Conservation (phyloP, 2,329 filamentous ascomycete genomes). For the Setomelanomma holmii region DNA sequence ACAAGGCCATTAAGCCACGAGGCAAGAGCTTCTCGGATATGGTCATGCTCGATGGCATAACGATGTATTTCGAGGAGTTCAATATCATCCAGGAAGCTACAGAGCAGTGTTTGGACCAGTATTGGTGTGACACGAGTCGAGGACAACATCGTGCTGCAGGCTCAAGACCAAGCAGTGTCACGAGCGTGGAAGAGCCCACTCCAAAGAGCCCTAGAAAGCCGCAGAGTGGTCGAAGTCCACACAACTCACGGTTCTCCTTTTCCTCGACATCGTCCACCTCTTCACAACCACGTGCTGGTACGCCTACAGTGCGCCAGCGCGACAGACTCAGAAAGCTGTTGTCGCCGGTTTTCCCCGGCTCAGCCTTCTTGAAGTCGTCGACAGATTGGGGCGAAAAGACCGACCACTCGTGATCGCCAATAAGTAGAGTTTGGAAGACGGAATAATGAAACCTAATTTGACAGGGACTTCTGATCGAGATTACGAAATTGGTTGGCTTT, state of each 20-base stretch:
- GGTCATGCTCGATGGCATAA: constrained; percentile 47
- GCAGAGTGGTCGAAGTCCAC: constrained; percentile 9
- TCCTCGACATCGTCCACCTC: constrained; percentile 30
- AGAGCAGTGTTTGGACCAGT: constrained; percentile 40
- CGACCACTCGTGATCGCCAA: constrained; percentile 15
- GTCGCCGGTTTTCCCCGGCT: constrained; percentile 27
- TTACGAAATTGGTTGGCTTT: constrained; percentile 6
- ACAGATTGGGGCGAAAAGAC: constrained; percentile 16
- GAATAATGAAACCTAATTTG: constrained; percentile 23
- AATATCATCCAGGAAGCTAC: constrained; percentile 41
- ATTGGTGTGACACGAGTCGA: constrained; percentile 32
- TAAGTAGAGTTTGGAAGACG: constrained; percentile 10
- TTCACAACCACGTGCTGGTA: constrained; percentile 14
- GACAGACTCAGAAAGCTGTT: constrained; percentile 31
- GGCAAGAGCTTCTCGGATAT: constrained; percentile 32
- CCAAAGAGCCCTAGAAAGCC: constrained; percentile 8
- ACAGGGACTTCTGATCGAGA: constrained; percentile 12
- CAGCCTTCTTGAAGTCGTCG: constrained; percentile 19
- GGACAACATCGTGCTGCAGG: background rate
- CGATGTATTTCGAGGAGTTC: constrained; percentile 52
- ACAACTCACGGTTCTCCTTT: constrained; percentile 25
- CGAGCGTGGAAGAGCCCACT: constrained; percentile 15
- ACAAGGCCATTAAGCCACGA: constrained; percentile 18
- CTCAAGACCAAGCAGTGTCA: constrained; percentile 9
- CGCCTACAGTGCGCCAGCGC: constrained; percentile 28